Evolutionary conservation across 1,284 basidiomycete genomes (phyloP), one percentile per base, ranked within the genome.

Genomic region (Boletus holoroseus): DNA sequence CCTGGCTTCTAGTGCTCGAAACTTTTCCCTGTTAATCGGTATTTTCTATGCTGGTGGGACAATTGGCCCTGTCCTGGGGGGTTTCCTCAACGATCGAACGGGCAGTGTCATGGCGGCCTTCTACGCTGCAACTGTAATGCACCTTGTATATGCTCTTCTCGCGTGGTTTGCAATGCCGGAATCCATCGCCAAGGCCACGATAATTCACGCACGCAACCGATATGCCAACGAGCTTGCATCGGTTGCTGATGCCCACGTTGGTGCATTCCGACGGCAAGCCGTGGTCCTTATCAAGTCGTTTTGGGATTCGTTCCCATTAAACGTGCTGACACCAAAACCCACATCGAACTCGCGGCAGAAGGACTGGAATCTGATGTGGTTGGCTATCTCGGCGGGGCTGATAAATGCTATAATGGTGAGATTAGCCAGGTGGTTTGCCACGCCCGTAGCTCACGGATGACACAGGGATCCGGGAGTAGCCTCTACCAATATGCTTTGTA

Each of bases 261-360:
- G 32, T 20, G 31, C 47, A 34, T 49, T 41, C 26, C 47, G 27
- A 40, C 47, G 27, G 3, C 32, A 18, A n/a, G 11, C 16, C 7
- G 36, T 31, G 31, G 38, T 37, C n/a, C 15, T 51, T 12, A 28
- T 18, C n/a, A 51, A 26, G 31, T 41, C 49, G 4, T 36, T 51
- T 27, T 51, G 46, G 49, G 47, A 50, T 35, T 51, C 49, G n/a
- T 51, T 50, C 32, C 49, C 49, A 24, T 20, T 51, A 12, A n/a
- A 51, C 7, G 47, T 51, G 3, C 32, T 51, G n/a, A 16, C 47
- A 26, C 49, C 49, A 30, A 51, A 50, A 18, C 5, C 15, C 3
- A 15, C 8, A 9, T 32, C 20, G n/a, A 22, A 49, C 38, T 50
- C 32, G 2, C 32, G 28, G 9, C 37, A 15, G 28, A 51, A 41